phyloP scores from a whole-genome alignment of 2,329 filamentous ascomycete genomes.

The Didymosphaeria variabile region DNA sequence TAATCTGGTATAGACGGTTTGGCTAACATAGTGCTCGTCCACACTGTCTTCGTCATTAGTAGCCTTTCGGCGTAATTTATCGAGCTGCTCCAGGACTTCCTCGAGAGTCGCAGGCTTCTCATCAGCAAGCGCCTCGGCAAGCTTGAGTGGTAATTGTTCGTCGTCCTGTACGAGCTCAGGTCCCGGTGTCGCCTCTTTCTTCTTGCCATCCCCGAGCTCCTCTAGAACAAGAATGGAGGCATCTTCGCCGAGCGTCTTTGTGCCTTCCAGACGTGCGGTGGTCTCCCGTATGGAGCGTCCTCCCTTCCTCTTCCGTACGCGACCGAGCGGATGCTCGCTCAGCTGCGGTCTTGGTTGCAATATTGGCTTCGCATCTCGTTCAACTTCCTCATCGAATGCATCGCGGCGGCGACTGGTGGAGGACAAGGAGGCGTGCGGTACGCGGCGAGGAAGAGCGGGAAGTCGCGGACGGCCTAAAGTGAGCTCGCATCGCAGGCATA shows the following conservation, averaged over 20 bases:
- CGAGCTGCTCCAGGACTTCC: constrained; percentile 43
- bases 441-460: constrained; percentile 23
- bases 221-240: constrained; percentile 48
- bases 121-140: constrained; percentile 38
- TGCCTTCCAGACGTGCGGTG: constrained; percentile 37
- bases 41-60: constrained; percentile 17
- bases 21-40: constrained; percentile 41
- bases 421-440: constrained; percentile 39
- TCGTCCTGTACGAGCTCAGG: constrained; percentile 18
- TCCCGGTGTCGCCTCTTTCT: constrained; percentile 12
- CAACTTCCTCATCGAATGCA: constrained; percentile 27
- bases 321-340: constrained; percentile 28
- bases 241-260: constrained; percentile 45
- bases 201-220: constrained; percentile 30
- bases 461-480: constrained; percentile 34
- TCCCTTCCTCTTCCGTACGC: constrained; percentile 34
- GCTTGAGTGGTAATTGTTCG: constrained; percentile 30
- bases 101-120: constrained; percentile 35
- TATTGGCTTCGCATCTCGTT: constrained; percentile 13
- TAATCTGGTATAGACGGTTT: constrained; percentile 37
- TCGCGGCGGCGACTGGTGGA: constrained; percentile 35
- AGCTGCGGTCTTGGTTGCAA: constrained; percentile 22
- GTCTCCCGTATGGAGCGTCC: constrained; percentile 37
- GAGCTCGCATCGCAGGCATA: constrained; percentile 52
- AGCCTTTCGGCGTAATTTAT: constrained; percentile 39